A percentile compares a stretch with the other conserved stretches of the same genome.
Evolutionary conservation across 176 grass and related monocot species (phyloP).

Genomic region (Themeda triandra): DNA sequence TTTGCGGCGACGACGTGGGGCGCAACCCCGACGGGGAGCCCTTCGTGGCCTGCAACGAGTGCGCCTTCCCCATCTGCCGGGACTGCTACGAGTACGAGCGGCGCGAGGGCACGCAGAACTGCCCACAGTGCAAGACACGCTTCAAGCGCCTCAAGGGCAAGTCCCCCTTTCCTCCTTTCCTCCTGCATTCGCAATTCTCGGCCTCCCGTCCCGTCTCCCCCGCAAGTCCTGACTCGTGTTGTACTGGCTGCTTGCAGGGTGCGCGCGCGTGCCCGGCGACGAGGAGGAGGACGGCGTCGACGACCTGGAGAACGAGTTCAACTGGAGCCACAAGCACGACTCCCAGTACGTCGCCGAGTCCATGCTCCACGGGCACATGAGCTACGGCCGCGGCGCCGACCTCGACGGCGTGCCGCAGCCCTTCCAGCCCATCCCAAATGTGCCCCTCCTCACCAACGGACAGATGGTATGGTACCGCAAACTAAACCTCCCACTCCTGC

Average conservation of each 20-base stretch:
- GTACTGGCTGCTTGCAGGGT: conserved; percentile 30
- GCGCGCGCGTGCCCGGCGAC: conserved; percentile 66
- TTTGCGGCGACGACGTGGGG: conserved; percentile 56
- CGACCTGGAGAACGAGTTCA: conserved; percentile 90
- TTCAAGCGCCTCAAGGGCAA: conserved; percentile 67
- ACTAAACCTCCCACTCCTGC: not conserved
- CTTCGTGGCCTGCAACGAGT: conserved; percentile 71
- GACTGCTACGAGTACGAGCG: conserved; percentile 79
- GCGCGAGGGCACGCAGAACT: conserved; percentile 64
- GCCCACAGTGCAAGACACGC: conserved; percentile 69
- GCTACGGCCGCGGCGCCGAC: conserved; percentile 68
- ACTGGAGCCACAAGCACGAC: conserved; percentile 36
- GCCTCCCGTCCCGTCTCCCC: not conserved
- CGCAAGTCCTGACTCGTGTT: not conserved
- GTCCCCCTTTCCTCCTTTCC: not conserved
- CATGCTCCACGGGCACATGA: conserved; percentile 73
- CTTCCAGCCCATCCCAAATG: conserved; percentile 59
- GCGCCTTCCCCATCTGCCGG: conserved; percentile 70
- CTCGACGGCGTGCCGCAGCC: conserved; percentile 9
- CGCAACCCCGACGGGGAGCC: conserved; percentile 49
- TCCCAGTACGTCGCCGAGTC: conserved; percentile 56
- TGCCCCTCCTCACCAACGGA: conserved; percentile 84
- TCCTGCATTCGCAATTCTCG: not conserved
- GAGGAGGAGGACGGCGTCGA: conserved; percentile 90
- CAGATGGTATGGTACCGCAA: conserved; percentile 50